These are phyloP conservation scores for Nectriaceae sp. DNA, from an alignment of 2,329 filamentous ascomycete species.

Conservation along the genomic window DNA sequence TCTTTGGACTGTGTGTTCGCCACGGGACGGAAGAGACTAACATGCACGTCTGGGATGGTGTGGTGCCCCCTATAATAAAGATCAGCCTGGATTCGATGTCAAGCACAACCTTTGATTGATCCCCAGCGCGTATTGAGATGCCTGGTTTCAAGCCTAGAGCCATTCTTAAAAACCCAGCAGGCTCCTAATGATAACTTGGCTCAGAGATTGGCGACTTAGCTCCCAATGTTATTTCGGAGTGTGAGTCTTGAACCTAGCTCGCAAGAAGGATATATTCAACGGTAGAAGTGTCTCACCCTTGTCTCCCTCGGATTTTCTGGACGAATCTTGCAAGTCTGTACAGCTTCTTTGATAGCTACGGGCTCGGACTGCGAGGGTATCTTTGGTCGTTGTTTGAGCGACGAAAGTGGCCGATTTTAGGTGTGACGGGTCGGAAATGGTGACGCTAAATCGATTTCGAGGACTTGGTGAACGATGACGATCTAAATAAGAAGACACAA, in stretches of 20 bases:
- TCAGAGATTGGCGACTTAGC: no score
- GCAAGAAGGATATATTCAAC: slow-evolving; percentile 6
- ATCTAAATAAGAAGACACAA: slow-evolving; percentile 28
- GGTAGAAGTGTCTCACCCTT: slow-evolving; percentile 24
- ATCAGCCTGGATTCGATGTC: neutral
- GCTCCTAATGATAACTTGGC: no score
- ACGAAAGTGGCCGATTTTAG: slow-evolving; percentile 20
- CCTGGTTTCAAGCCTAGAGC: neutral
- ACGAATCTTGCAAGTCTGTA: slow-evolving; percentile 2
- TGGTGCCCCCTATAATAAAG: neutral
- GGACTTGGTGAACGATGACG: slow-evolving; percentile 21
- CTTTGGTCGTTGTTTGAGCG: slow-evolving; percentile 16
- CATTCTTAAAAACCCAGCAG: no score
- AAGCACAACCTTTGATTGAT: neutral
- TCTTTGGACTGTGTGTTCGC: neutral
- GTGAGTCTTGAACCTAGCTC: no score
- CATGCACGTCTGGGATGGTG: neutral
- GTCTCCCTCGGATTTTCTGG: slow-evolving; percentile 9
- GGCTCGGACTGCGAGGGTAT: slow-evolving; percentile 10
- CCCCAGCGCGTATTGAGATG: neutral
- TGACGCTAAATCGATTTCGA: slow-evolving; percentile 20
- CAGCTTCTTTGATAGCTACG: slow-evolving; percentile 8
- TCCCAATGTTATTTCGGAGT: no score
- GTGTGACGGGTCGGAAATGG: slow-evolving; percentile 24
- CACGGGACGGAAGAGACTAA: neutral